Evolutionary conservation across 192 early-diverging fungal genomes (phyloP), one percentile per base, ranked within the genome.

Genomic region (Rhizophagus clarus): DNA sequence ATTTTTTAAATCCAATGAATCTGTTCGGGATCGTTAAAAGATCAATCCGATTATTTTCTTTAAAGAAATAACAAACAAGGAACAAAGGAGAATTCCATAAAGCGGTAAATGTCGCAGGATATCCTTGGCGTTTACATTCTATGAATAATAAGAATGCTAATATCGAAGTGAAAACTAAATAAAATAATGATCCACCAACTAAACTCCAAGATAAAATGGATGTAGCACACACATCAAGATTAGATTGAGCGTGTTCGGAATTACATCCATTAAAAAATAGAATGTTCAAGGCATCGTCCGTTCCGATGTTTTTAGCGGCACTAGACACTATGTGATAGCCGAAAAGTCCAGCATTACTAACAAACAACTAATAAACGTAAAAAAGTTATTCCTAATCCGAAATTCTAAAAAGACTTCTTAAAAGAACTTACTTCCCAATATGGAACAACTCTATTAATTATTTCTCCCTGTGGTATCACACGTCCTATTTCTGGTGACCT

Each of bases 41-140:
- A 37, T 76, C 75, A 32, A 76, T 76, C 17, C 62, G 60, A 12
- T 22, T 8, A 26, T 76, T 60, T 42, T 76, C 75, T n/a, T 63
- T 61, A 26, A 76, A 64, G 40, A 64, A 37, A 40, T 76, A 76
- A 28, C 75, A 76, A 34, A 64, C 15, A 24, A 76, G 12, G 11
- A 76, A 76, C 20, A 76, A 76, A 10, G 75, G 75, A 7, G 75
- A 76, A 62, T 76, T 76, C 75, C 75, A 76, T 47, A 76, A 40
- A 10, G 75, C 75, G 2, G 75, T 76, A n/a, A 76, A 76, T 31
- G 61, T 14, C 14, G 45, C 75, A 9, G 75, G 75, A 76, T 76
- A 76, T 9, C 61, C 75, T 14, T 64, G n/a, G 9, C 61, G 17
- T 20, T 51, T 22, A 76, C 75, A 76, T 64, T 76, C 75, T 8